A percentile compares a stretch with the other conserved stretches of the same genome.
These are phyloP conservation scores for Beverwykella pulmonaria DNA, from an alignment of 495 filamentous ascomycete genomes.

Conservation along the genomic window DNA sequence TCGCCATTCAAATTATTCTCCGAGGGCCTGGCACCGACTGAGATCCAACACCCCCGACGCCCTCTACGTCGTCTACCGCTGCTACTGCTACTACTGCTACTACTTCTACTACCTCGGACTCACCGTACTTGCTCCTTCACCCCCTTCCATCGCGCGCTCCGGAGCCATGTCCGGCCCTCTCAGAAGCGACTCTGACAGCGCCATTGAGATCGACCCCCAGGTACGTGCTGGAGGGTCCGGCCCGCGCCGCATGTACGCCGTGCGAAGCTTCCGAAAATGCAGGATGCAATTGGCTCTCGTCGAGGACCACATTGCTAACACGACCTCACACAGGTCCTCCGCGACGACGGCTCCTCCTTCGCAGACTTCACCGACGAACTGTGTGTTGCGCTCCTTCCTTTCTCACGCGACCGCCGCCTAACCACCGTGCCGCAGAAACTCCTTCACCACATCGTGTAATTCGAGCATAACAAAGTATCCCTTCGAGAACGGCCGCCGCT, in stretches of 20 bases:
- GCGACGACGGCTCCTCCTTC: slow-evolving; percentile 26
- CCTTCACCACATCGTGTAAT: slow-evolving; percentile 25
- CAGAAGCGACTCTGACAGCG: not conserved
- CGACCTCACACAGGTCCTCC: slow-evolving; percentile 2
- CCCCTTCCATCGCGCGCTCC: not conserved
- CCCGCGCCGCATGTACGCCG: not conserved
- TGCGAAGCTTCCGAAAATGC: not conserved
- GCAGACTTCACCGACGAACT: slow-evolving; percentile 31
- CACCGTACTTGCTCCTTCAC: not conserved
- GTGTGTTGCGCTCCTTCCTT: slow-evolving; percentile 4
- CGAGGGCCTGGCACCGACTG: not conserved
- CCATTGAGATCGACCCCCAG: slow-evolving; percentile 29
- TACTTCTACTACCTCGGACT: not conserved
- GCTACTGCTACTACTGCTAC: not conserved
- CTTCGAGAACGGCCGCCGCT: slow-evolving; percentile 38
- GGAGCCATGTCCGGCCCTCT: not conserved
- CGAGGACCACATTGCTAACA: not conserved
- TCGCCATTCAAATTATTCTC: not conserved
- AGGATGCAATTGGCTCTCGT: not conserved
- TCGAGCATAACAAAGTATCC: slow-evolving; percentile 28
- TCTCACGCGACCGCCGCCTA: not conserved
- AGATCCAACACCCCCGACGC: not conserved
- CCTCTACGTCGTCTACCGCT: not conserved
- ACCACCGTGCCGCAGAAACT: slow-evolving; percentile 12
- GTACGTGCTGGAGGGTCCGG: slow-evolving; percentile 6